Evolutionary conservation across 78 protist genomes (phyloP), one percentile per base, ranked within the genome.

Genomic region (Dictyostelium firmibasis): DNA sequence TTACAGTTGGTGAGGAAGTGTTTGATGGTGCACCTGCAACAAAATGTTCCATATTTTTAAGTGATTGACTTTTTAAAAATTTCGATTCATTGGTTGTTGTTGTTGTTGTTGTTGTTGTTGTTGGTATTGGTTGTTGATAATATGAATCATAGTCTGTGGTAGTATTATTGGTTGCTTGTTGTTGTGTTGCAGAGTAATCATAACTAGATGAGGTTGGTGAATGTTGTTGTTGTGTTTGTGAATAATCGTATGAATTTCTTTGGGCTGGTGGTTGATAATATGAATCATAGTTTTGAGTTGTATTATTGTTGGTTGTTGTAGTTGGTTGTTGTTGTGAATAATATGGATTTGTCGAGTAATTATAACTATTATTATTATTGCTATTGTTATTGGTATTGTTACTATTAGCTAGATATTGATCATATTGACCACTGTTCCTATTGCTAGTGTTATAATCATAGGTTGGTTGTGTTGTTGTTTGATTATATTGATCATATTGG

Each of bases 261-360:
- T 50, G 74, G 4, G 35, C 1, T 81, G 38, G 85, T 81, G 29
- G 85, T 81, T 81, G 85, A 31, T 81, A 50, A 18, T 43, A 50
- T 50, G 64, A 25, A 29, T 81, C 84, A 43, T 78, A 78, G 14
- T 25, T 67, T 67, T 11, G 13, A 0, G 75, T n/a, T 67, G 75
- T 27, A 57, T 57, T 57, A 0, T n/a, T 57, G 0, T 20, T 57
- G 20, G 25, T 2, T 25, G 35, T 8, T 62, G 72, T 4, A 7
- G 70, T 20, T 60, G 29, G 13, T 23, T 60, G 75, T 64, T n/a
- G 72, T 62, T 62, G 74, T 57, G 27, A 57, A 57, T 20, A 57
- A 20, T 57, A 57, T 57, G 67, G 20, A 57, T 57, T 57, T 25
- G 27, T 10, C 2, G 75, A 67, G 13, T 67, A 67, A 67, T 67